Conservation (phyloP, 2,329 filamentous ascomycete genomes). For the Ophiobolus disseminans region DNA sequence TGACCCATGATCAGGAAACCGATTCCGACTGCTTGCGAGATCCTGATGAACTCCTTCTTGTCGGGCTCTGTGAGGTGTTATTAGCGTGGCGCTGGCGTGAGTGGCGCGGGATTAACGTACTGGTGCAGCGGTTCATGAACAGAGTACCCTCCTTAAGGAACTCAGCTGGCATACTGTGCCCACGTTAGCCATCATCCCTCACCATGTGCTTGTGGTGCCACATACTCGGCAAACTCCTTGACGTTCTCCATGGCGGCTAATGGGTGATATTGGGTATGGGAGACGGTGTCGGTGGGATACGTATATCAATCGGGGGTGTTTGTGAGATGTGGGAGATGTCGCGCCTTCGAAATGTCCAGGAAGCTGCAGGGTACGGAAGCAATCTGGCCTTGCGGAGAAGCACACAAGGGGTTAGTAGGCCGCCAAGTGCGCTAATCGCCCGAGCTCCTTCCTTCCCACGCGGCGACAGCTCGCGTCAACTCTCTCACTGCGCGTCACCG, state of each 20-base stretch:
- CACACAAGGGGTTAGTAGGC: constrained; percentile 20
- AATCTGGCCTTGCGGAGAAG: constrained; percentile 39
- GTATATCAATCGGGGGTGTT: constrained; percentile 13
- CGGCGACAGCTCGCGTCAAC: constrained; percentile 22
- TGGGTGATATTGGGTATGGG: constrained; percentile 6
- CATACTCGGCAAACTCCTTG: constrained; percentile 70
- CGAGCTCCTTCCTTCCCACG: constrained; percentile 15
- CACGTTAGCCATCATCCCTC: constrained; percentile 25
- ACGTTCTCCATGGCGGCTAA: constrained; percentile 68
- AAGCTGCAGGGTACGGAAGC: constrained; percentile 30
- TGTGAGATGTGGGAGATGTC: constrained; percentile 17
- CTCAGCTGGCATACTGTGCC: constrained; percentile 47
- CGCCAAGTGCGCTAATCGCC: constrained; percentile 19
- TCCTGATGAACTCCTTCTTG: constrained; percentile 52
- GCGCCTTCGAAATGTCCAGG: constrained; percentile 24
- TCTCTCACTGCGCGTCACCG: constrained; percentile 10
- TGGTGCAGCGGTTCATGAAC: constrained; percentile 59
- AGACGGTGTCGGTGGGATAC: constrained; percentile 4
- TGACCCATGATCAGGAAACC: constrained; percentile 60
- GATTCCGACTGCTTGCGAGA: constrained; percentile 60
- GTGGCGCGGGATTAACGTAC: constrained; percentile 18
- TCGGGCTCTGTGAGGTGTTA: constrained; percentile 50
- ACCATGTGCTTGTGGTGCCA: constrained; percentile 1
- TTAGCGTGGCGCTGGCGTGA: constrained; percentile 23
- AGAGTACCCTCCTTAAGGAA: constrained; percentile 57